These are phyloP conservation scores for Juncus effusus DNA, from an alignment of 176 grass and related monocot genomes.

Conservation along the genomic window DNA sequence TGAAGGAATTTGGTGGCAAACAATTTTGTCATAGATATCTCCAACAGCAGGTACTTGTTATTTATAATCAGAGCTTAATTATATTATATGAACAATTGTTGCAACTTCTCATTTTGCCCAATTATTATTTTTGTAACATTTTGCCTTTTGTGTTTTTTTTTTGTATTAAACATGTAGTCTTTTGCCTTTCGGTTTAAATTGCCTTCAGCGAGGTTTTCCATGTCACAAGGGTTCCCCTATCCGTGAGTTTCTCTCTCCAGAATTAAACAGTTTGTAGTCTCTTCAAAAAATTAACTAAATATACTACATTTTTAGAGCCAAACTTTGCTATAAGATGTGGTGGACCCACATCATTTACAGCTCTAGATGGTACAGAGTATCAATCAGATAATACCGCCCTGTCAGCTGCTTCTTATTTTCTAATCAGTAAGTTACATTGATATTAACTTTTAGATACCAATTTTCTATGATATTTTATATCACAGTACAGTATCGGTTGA, in stretches of 20 bases:
- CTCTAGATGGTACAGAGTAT: conserved; percentile 48
- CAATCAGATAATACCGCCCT: conserved; percentile 39
- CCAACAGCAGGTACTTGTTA: conserved; percentile 51
- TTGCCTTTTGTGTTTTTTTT: conserved; percentile 38
- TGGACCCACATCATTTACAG: conserved; percentile 34
- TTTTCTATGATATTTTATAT: not conserved
- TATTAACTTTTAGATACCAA: not conserved
- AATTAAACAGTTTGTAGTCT: not conserved
- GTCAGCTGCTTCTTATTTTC: conserved; percentile 48
- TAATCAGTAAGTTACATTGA: conserved; percentile 20
- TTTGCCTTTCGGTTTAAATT: conserved; percentile 50
- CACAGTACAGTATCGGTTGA: no score
- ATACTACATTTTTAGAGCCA: conserved; percentile 40
- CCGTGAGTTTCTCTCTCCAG: conserved; percentile 34
- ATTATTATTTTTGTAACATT: conserved; percentile 31
- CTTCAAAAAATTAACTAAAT: not conserved
- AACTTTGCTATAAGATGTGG: conserved; percentile 73
- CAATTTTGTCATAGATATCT: conserved; percentile 52
- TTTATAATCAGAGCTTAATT: not conserved
- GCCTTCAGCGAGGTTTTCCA: conserved; percentile 52
- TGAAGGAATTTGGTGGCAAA: conserved; percentile 84
- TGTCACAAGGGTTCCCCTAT: conserved; percentile 53
- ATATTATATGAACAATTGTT: no score
- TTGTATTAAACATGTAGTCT: conserved; percentile 30
- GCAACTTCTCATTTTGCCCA: not conserved